phyloP scores from a whole-genome alignment of 306 rosid species.

The Canavalia ensiformis region DNA sequence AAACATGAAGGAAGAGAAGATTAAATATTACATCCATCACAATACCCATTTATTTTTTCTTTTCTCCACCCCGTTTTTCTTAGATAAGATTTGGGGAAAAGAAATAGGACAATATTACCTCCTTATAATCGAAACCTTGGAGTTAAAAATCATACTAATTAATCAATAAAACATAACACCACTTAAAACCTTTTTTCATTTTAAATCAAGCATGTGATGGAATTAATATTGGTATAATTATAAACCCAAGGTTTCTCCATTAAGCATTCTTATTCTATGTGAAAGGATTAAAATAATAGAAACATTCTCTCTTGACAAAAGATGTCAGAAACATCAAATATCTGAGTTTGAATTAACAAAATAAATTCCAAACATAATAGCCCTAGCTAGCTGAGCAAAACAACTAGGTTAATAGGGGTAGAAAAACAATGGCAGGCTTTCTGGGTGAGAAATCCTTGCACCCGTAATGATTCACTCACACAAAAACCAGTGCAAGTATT shows the following conservation, averaged over 20 bases:
- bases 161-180: background rate
- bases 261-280: background rate
- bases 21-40: background rate
- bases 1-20: conserved; percentile 14
- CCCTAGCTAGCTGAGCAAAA: conserved; percentile 51
- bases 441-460: conserved; percentile 44
- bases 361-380: conserved; percentile 41
- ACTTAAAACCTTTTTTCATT: background rate
- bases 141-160: background rate
- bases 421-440: conserved; percentile 50
- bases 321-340: conserved; percentile 48
- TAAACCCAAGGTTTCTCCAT: background rate
- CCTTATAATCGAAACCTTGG: background rate
- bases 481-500: conserved; percentile 49
- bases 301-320: conserved; percentile 46
- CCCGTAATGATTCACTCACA: conserved; percentile 39
- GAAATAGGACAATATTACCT: conserved; percentile 3
- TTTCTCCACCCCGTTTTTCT: background rate
- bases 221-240: background rate
- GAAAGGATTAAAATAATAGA: conserved; percentile 49
- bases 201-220: conserved; percentile 33
- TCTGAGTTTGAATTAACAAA: conserved; percentile 18
- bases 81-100: background rate
- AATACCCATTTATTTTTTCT: too few species aligned
- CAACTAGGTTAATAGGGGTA: conserved; percentile 37